Conservation (phyloP, 2,329 filamentous ascomycete species). For the Aspergillus piperis region DNA sequence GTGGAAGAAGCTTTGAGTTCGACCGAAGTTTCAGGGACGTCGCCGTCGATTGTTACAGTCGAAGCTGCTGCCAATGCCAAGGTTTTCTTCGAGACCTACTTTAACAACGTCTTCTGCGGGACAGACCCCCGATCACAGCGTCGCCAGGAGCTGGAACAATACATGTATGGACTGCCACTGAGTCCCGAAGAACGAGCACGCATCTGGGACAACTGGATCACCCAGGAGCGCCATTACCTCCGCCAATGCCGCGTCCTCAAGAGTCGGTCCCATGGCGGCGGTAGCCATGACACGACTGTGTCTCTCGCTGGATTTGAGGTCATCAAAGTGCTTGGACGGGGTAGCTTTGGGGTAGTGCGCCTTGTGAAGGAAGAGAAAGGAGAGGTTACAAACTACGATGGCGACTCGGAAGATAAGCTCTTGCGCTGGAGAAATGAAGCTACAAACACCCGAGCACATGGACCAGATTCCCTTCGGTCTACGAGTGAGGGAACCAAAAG, state of each 20-base stretch:
- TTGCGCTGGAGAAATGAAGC: slow-evolving; percentile 9
- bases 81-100: slow-evolving; percentile 82
- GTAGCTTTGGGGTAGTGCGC: slow-evolving; percentile 90
- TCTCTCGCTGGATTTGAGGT: slow-evolving; percentile 71
- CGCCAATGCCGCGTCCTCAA: slow-evolving; percentile 73
- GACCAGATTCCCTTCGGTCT: slow-evolving; percentile 17
- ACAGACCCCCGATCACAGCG: slow-evolving; percentile 63
- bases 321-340: slow-evolving; percentile 82
- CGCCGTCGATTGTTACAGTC: slow-evolving; percentile 59
- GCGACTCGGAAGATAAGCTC: background rate
- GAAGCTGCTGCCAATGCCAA: slow-evolving; percentile 81
- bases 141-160: slow-evolving; percentile 62
- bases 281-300: slow-evolving; percentile 49
- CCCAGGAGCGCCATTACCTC: slow-evolving; percentile 71
- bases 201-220: slow-evolving; percentile 61
- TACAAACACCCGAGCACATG: slow-evolving; percentile 19
- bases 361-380: slow-evolving; percentile 69
- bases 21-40: slow-evolving; percentile 16
- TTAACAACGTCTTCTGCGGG: slow-evolving; percentile 65
- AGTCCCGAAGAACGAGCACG: slow-evolving; percentile 57
- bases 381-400: background rate
- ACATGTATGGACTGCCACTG: slow-evolving; percentile 61
- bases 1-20: slow-evolving; percentile 7
- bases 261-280: slow-evolving; percentile 52
- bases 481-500: slow-evolving; percentile 25